phyloP scores from a whole-genome alignment of 352 stramenopile species.

The Globisporangium spinosum region DNA sequence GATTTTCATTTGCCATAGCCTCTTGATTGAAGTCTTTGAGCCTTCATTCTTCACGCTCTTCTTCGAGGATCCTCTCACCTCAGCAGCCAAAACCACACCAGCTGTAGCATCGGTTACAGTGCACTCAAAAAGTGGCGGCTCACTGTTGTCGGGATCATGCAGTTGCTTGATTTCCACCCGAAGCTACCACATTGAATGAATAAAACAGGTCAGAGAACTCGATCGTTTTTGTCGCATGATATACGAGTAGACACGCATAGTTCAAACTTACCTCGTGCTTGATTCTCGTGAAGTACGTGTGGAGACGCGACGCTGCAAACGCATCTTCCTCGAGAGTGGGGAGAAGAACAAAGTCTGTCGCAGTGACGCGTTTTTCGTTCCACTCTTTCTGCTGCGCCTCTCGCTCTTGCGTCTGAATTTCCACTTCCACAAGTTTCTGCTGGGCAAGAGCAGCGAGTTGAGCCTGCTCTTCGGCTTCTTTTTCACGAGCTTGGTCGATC shows the following conservation, averaged over 20 bases:
- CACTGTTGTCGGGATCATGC: conserved; percentile 47
- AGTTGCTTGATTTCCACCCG: conserved; percentile 38
- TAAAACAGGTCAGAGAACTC: neutral
- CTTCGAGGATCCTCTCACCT: conserved; percentile 61
- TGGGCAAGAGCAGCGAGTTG: conserved; percentile 37
- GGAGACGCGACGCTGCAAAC: conserved; percentile 33
- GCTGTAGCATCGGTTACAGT: conserved; percentile 41
- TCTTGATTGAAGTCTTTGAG: conserved; percentile 60
- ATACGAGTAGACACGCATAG: neutral
- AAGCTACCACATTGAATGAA: conserved; percentile 25
- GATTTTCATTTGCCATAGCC: conserved; percentile 74
- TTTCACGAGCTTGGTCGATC: conserved; percentile 34
- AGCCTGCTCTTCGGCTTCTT: conserved; percentile 24
- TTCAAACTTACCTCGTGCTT: conserved; percentile 39
- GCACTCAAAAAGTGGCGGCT: conserved; percentile 62
- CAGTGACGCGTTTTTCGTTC: conserved; percentile 28
- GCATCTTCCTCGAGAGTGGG: conserved; percentile 70
- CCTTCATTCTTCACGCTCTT: conserved; percentile 69
- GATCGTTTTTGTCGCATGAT: neutral
- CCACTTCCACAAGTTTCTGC: conserved; percentile 35
- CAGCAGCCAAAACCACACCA: conserved; percentile 34
- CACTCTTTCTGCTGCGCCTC: conserved; percentile 48
- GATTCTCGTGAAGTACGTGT: conserved; percentile 66
- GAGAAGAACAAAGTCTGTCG: conserved; percentile 35
- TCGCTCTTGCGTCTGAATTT: conserved; percentile 19